These are phyloP conservation scores for Paramecium bursaria DNA, from an alignment of 73 alveolate species.

Conservation along the genomic window DNA sequence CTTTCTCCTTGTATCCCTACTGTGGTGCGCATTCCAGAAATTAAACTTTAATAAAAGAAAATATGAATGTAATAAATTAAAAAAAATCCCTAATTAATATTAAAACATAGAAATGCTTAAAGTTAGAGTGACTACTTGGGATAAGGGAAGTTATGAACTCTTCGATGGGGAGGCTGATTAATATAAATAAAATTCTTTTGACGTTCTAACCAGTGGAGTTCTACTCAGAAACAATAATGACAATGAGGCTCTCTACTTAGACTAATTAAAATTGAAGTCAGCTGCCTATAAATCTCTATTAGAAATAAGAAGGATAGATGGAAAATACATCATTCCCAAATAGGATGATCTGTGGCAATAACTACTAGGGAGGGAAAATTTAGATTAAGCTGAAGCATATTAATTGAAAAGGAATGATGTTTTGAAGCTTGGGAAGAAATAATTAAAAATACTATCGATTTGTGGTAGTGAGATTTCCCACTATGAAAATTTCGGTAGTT, in stretches of 20 bases:
- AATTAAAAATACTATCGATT: conserved; percentile 25
- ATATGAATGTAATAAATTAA: no score
- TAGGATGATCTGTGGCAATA: conserved; percentile 31
- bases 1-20: conserved; percentile 95
- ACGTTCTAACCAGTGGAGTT: not conserved
- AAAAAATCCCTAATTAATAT: no score
- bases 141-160: conserved; percentile 39
- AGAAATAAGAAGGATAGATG: conserved; percentile 11
- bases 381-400: conserved; percentile 40
- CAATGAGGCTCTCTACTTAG: conserved; percentile 17
- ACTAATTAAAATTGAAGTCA: not conserved
- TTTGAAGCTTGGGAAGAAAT: conserved; percentile 37
- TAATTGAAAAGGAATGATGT: conserved; percentile 44
- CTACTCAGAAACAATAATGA: conserved; percentile 9
- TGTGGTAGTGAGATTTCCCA: conserved; percentile 5
- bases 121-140: conserved; percentile 59
- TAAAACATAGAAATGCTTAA: conserved; percentile 9
- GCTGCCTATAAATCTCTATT: conserved; percentile 18
- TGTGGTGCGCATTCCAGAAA: conserved; percentile 59
- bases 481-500: conserved; percentile 12
- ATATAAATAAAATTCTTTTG: not conserved
- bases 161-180: conserved; percentile 56
- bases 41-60: no score
- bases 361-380: not conserved
- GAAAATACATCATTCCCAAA: not conserved